These are phyloP conservation scores for Caryopteris hybrid DNA, from an alignment of 305 asterid genomes.

Conservation along the genomic window DNA sequence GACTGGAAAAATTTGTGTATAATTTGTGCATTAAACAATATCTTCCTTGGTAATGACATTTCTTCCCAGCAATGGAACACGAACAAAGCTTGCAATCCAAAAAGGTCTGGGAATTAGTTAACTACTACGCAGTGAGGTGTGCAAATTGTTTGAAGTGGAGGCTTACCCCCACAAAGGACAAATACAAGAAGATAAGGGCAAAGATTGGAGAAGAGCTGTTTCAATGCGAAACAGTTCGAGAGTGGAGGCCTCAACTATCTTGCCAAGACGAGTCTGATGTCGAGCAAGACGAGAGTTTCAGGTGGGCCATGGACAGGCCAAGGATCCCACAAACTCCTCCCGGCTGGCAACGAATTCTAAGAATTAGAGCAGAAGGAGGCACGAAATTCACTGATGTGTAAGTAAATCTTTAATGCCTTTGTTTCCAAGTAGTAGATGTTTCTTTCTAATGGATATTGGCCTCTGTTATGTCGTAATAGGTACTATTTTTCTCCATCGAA, in stretches of 20 bases:
- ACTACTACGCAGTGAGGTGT: conserved; percentile 44
- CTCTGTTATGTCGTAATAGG: conserved; percentile 10
- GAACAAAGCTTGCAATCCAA: conserved; percentile 3
- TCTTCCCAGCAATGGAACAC: conserved; percentile 17
- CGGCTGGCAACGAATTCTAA: too few relatives aligned
- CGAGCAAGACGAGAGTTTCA: conserved; percentile 7
- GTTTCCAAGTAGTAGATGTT: too few relatives aligned
- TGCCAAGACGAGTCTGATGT: conserved; percentile 47
- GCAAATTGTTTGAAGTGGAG: conserved; percentile 66
- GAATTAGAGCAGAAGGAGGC: too few relatives aligned
- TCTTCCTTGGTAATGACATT: not conserved
- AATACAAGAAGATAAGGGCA: conserved; percentile 65
- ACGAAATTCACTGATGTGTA: conserved; percentile 51
- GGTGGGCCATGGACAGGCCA: conserved; percentile 45
- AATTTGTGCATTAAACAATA: too few relatives aligned
- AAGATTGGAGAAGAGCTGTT: conserved; percentile 40
- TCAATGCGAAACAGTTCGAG: conserved; percentile 51
- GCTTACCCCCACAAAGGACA: conserved; percentile 58
- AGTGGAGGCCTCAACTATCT: conserved; percentile 54
- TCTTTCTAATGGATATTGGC: too few relatives aligned
- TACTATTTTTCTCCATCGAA: conserved; percentile 41
- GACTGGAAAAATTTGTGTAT: too few relatives aligned
- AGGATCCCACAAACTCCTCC: too few relatives aligned
- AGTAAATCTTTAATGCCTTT: too few relatives aligned
- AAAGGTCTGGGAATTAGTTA: conserved; percentile 39